Evolutionary conservation across 768 basidiomycete species (phyloP), one percentile per base, ranked within the genome.

Genomic region (Amanita fuliginea): DNA sequence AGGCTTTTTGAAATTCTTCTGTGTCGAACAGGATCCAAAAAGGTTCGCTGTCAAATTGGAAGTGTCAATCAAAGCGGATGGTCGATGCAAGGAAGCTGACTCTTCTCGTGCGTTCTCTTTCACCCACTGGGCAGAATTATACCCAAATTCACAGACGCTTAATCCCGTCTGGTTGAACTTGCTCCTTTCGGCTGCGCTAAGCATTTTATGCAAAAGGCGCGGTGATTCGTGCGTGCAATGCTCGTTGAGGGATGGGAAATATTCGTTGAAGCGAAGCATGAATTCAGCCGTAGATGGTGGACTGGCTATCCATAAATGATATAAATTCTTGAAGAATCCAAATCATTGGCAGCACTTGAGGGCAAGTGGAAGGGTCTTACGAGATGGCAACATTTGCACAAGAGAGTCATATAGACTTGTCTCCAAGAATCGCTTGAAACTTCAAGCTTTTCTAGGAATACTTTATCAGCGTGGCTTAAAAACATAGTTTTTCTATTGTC

Each of bases 231-330:
- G 28, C 13, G 39, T 35, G 40, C 47, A 52, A 22, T 53, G 51
- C 24, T 58, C 49, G 51, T 64, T 56, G 13, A 66, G 53, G 40
- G 60, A 57, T 8, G 65, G 67, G 47, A 69, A 66, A 55, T 73
- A 74, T 55, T 71, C 65, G 39, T 72, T 65, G 53, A 70, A 69
- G 6, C 64, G 64, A 34, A 66, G 50, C 57, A 67, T 62, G 49
- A 68, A 67, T 30, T 67, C 60, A 5, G 62, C 52, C 46, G 67
- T 57, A 14, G 63, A 66, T 2, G 54, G 54, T 22, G 56, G 51
- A 18, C 51, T 44, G 18, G 52, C 46, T 3, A 61, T 56, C 64
- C 67, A 68, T n/a, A 63, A 47, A n/a, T 57, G 51, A 51, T 63
- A 59, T 21, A 71, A 47, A 51, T 71, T 67, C 70, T 69, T 33